A percentile compares a stretch with the other conserved stretches of the same genome.
Conservation (phyloP, 305 asterid species). For the Rubia balearica region DNA sequence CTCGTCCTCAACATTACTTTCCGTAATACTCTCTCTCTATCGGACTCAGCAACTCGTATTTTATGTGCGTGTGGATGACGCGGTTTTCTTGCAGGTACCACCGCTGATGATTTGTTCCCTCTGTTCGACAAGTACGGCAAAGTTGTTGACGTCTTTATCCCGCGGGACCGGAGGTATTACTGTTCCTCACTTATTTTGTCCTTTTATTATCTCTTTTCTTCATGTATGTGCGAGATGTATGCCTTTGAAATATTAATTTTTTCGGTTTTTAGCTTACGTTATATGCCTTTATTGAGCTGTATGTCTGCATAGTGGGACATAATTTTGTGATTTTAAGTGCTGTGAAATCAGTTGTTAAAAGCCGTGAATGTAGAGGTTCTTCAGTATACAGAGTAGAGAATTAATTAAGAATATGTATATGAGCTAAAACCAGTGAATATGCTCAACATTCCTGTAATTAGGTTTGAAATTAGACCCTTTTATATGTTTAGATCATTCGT, state of each 20-base stretch:
- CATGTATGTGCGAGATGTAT: not conserved
- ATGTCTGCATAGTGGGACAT: not conserved
- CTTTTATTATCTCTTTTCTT: not conserved
- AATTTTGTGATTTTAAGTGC: not conserved
- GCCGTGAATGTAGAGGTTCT: not conserved
- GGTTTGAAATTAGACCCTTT: not conserved
- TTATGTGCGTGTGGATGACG: not conserved
- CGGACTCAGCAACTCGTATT: not conserved
- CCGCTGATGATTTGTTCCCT: conserved; percentile 95
- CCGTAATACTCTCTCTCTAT: conserved; percentile 33
- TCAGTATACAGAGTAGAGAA: not conserved
- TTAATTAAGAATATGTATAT: not conserved
- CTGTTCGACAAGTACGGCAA: conserved; percentile 87
- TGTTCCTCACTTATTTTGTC: not conserved
- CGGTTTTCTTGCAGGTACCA: conserved; percentile 49
- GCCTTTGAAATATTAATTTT: not conserved
- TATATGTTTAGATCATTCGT: too few relatives aligned
- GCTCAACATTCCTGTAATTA: too few relatives aligned
- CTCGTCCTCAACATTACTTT: conserved; percentile 96
- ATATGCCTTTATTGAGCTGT: not conserved
- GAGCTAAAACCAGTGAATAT: not conserved
- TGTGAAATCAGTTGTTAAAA: too few relatives aligned
- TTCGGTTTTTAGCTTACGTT: not conserved
- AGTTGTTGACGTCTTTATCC: conserved; percentile 94
- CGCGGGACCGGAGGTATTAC: conserved; percentile 79